Base-by-base conservation (phyloP, 345 rosid species). In the Aegle marmelos region DNA sequence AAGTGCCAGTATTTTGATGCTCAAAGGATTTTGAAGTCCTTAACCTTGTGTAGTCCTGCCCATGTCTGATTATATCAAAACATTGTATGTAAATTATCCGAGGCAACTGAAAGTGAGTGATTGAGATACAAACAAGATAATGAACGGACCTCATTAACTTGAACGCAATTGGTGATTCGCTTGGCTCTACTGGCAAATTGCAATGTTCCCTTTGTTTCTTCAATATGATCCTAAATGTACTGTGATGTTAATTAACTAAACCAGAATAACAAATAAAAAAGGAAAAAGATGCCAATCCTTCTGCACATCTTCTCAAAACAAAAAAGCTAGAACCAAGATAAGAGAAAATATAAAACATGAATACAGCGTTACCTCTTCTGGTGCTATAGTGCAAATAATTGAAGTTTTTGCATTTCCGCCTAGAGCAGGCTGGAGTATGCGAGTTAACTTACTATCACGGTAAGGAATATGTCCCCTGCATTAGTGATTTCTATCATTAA, bases 321-420 rank as follows among this genome's bases (percentile, higher is more conserved):
- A 37, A 39, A 64, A 37, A 70, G 54, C 3, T 1, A 5, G 61
- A 68, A 73, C 19, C 34, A 5, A 54, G 65, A 67, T 3, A n/a
- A 74, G 33, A 75, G 5, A 76, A 16, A 64, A 34, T 25, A 78
- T 14, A 57, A 39, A 53, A 39, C 56, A 30, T 25, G 34, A 67
- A 54, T 9, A 68, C 30, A 22, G 56, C 28, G 22, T 61, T 89
- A 96, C 99, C 97, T 94, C 97, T 89, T 96, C 98, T 78, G 99
- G 99, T 76, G 98, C 98, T 70, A 93, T 66, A 27, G 99, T 96
- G 83, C 99, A 96, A 79, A 96, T 96, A 77, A 96, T 94, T 75
- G 98, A 93, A 67, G 99, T 93, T 85, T 94, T 96, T 7, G 98
- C 97, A 80, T 96, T 96, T 61, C 99, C 99, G 36, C 99, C 99